Evolutionary conservation across 2,329 filamentous ascomycete species (phyloP), one percentile per base, ranked within the genome.

Genomic region (Didymella sp.): DNA sequence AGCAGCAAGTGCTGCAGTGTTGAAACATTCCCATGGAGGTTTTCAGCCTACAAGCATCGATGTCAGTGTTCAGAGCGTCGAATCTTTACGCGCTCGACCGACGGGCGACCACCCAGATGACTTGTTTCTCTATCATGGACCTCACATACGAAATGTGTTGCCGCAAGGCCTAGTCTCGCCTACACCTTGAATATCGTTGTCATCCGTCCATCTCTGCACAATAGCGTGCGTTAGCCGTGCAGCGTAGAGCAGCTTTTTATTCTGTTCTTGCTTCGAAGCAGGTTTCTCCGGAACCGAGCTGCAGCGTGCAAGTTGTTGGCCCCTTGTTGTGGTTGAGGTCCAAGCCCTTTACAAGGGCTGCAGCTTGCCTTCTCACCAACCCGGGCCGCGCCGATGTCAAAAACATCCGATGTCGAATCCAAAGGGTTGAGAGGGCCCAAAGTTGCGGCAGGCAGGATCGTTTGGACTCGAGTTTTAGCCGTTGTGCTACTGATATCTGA

Each of bases 281-380:
- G 5, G 21, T 25, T 22, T n/a, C 37, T 12, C 13, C n/a, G 4
- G 22, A 41, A 22, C n/a, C 6, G 13, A 41, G 38, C 17, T 41
- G 37, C 21, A 25, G 13, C 7, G 2, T 15, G 15, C 33, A 24
- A 41, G 33, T 33, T 25, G 21, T 17, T 46, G 19, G 15, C 11
- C 13, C 27, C 17, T 25, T 27, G 15, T 3, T 19, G 1, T 33
- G 15, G 24, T 46, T 9, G 3, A 15, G 4, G n/a, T 28, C 30
- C 27, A 37, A 47, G n/a, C 27, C 51, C 44, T 54, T 48, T 37
- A 44, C 37, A 48, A 48, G 28, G 51, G 28, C 21, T 9, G 37
- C 12, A 51, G 13, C 22, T 31, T 28, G 19, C 22, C 28, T 48
- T 24, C 28, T 54, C n/a, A 24, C 28, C 21, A 22, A 30, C 33